A percentile compares a stretch with the other conserved stretches of the same genome.
Evolutionary conservation across 805 yeast species (phyloP).

Genomic region (Pichia paraexigua): DNA sequence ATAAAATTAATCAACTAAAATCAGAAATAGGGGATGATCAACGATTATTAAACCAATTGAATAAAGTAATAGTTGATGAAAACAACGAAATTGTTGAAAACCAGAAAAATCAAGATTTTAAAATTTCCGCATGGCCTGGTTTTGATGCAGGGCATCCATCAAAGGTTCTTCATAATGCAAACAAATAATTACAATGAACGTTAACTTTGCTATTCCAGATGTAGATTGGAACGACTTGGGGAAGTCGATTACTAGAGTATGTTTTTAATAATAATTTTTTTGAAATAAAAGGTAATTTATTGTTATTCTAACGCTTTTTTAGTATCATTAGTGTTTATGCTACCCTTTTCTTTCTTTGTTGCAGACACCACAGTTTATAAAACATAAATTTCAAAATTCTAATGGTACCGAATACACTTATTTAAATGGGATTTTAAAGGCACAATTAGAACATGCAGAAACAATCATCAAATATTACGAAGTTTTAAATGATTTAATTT

Average conservation of each 20-base stretch:
- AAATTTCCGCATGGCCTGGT: slow-evolving; percentile 57
- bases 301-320: background rate
- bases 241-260: slow-evolving; percentile 21
- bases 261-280: background rate
- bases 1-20: slow-evolving; percentile 19
- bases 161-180: background rate
- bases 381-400: background rate
- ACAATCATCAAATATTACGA: slow-evolving; percentile 1
- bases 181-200: background rate
- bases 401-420: background rate
- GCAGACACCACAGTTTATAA: slow-evolving; percentile 14
- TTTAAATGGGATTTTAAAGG: background rate
- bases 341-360: background rate
- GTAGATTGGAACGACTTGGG: slow-evolving; percentile 24
- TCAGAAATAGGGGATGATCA: background rate
- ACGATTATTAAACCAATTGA: slow-evolving; percentile 12
- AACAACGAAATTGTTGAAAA: background rate
- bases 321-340: background rate
- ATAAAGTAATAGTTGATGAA: slow-evolving; percentile 1
- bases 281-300: background rate
- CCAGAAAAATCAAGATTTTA: slow-evolving; percentile 14
- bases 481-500: background rate
- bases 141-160: slow-evolving; percentile 57
- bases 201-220: slow-evolving; percentile 14
- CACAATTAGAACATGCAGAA: slow-evolving; percentile 2